Conservation (phyloP, 2,329 filamentous ascomycete species). For the Cercospora sp. region DNA sequence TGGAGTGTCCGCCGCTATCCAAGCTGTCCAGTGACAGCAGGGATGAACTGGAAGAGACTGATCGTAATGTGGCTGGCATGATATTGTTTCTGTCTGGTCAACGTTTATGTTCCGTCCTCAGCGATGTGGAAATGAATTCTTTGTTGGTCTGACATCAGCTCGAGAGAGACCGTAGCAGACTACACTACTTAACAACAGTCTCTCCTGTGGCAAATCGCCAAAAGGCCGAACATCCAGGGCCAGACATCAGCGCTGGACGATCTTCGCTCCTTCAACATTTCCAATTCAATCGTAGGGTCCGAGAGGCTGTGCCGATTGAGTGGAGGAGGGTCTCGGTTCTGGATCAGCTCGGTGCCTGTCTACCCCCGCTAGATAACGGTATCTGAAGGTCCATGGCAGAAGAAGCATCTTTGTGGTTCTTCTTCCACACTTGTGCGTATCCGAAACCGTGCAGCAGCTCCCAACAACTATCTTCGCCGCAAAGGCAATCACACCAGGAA, state of each 20-base stretch:
- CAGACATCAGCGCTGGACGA: not conserved
- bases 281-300: not conserved
- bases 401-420: not conserved
- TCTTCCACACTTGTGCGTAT: not conserved
- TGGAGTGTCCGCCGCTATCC: not conserved
- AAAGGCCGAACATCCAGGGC: not conserved
- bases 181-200: not conserved
- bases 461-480: not conserved
- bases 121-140: not conserved
- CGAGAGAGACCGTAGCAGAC: not conserved
- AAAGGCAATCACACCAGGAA: not conserved
- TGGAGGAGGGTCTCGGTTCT: not conserved
- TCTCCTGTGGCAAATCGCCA: not conserved
- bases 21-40: constrained; percentile 1
- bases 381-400: not conserved
- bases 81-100: not conserved
- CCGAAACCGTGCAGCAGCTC: not conserved
- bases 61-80: not conserved
- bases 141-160: not conserved
- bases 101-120: not conserved
- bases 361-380: not conserved
- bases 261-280: not conserved
- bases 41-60: constrained; percentile 6
- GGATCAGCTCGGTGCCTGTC: not conserved
- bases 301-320: not conserved